These are phyloP conservation scores for Schizothecium vesticola DNA, from an alignment of 495 filamentous ascomycete genomes.

Conservation along the genomic window DNA sequence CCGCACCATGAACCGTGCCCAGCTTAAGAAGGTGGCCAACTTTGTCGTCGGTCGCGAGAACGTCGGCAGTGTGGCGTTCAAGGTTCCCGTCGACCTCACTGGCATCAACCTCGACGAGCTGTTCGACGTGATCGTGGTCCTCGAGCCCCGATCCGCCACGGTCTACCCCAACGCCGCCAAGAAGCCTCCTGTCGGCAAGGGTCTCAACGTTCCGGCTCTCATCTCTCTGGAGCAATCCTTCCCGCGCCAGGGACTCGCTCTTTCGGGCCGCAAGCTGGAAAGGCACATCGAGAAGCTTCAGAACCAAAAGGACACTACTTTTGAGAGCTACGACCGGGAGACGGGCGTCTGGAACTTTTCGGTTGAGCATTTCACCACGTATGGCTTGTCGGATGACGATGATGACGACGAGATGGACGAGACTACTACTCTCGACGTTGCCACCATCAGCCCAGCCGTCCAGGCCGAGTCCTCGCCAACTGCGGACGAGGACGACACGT, in stretches of 20 bases:
- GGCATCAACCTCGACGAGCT: slow-evolving; percentile 64
- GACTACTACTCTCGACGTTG: slow-evolving; percentile 23
- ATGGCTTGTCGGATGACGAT: slow-evolving; percentile 83
- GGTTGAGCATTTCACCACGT: slow-evolving; percentile 93
- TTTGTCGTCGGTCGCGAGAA: slow-evolving; percentile 78
- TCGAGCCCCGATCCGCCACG: slow-evolving; percentile 70
- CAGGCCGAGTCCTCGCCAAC: slow-evolving; percentile 28
- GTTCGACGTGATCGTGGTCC: slow-evolving; percentile 63
- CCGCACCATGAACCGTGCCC: slow-evolving; percentile 62
- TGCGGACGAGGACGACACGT: slow-evolving; percentile 67
- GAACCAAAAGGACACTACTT: slow-evolving; percentile 69
- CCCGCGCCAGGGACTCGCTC: slow-evolving; percentile 55
- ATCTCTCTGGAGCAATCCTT: slow-evolving; percentile 85
- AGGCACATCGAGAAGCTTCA: slow-evolving; percentile 80
- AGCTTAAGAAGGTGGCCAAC: slow-evolving; percentile 62
- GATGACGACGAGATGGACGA: slow-evolving; percentile 63
- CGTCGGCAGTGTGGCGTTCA: slow-evolving; percentile 75
- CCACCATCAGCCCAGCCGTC: slow-evolving; percentile 2
- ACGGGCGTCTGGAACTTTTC: slow-evolving; percentile 86
- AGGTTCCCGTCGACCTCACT: slow-evolving; percentile 74
- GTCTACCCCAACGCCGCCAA: slow-evolving; percentile 71
- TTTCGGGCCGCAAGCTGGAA: slow-evolving; percentile 46
- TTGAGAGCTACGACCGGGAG: slow-evolving; percentile 67
- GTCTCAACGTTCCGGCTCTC: slow-evolving; percentile 82
- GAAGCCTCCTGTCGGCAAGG: slow-evolving; percentile 78